These are phyloP conservation scores for Diaporthe sp. DNA, from an alignment of 2,329 filamentous ascomycete species.

Conservation along the genomic window DNA sequence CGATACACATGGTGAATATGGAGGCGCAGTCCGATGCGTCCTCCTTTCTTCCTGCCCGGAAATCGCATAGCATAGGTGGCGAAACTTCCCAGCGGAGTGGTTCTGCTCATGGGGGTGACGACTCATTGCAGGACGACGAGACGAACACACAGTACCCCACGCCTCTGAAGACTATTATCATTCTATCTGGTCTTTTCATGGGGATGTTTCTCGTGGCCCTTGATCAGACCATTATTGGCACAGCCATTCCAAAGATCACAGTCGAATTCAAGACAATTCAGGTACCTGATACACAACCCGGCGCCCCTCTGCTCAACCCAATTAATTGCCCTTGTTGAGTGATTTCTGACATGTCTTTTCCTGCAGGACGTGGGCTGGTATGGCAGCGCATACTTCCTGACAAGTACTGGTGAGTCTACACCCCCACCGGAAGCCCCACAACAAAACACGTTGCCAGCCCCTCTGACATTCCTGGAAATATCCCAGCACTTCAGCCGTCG, in stretches of 20 bases:
- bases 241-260: conserved; percentile 21
- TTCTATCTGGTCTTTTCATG: conserved; percentile 9
- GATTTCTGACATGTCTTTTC: background rate
- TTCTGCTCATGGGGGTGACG: background rate
- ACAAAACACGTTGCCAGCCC: too few relatives aligned
- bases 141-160: background rate
- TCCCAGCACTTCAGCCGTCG: background rate
- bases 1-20: background rate
- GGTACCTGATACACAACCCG: background rate
- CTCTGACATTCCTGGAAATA: background rate
- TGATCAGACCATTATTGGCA: conserved; percentile 22
- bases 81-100: background rate
- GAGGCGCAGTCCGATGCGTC: background rate
- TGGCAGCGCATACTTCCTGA: conserved; percentile 8
- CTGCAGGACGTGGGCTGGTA: conserved; percentile 7
- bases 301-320: background rate
- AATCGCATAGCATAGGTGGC: background rate
- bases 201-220: conserved; percentile 22
- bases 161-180: background rate
- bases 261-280: conserved; percentile 21
- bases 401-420: background rate
- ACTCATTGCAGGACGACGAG: conserved; percentile 2
- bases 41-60: background rate
- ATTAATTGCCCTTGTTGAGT: background rate
- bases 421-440: background rate